Percentiles rank a stretch among this genome's conserved stretches.
These are phyloP conservation scores for Ustilago nuda DNA, from an alignment of 1,284 basidiomycete genomes.

Conservation along the genomic window DNA sequence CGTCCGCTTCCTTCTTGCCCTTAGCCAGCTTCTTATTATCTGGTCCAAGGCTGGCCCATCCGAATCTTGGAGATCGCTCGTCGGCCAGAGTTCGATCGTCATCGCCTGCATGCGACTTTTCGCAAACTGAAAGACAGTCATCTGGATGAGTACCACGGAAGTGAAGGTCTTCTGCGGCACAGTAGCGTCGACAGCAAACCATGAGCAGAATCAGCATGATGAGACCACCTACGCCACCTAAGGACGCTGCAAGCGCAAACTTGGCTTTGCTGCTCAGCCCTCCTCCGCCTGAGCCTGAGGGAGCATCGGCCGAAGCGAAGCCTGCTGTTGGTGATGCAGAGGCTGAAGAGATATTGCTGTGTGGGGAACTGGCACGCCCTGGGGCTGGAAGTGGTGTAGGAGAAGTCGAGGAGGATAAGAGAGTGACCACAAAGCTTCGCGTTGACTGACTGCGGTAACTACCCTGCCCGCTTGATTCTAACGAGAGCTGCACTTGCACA, in stretches of 20 bases:
- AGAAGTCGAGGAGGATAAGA: conserved; percentile 6
- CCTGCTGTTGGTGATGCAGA: conserved; percentile 17
- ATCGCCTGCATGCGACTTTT: conserved; percentile 34
- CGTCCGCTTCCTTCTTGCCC: conserved; percentile 28
- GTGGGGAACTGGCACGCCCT: not conserved
- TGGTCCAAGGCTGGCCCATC: conserved; percentile 29
- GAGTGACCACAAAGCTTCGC: conserved; percentile 24
- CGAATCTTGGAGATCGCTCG: conserved; percentile 38
- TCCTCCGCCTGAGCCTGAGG: conserved; percentile 10
- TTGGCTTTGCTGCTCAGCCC: conserved; percentile 47
- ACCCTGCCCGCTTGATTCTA: conserved; percentile 7
- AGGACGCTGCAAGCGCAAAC: conserved; percentile 50
- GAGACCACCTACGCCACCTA: conserved; percentile 56
- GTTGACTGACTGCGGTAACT: conserved; percentile 16
- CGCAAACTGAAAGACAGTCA: conserved; percentile 19
- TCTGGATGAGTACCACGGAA: conserved; percentile 34
- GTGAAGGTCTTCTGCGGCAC: conserved; percentile 52
- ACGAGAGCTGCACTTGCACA: conserved; percentile 26
- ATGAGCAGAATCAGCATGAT: conserved; percentile 54
- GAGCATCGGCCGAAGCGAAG: conserved; percentile 15
- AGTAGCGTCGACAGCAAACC: conserved; percentile 53
- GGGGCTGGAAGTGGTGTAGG: conserved; percentile 26
- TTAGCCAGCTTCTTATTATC: conserved; percentile 30
- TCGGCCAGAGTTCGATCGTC: conserved; percentile 56
- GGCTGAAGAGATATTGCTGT: not conserved